Evolutionary conservation across 78 protist genomes (phyloP), one percentile per base, ranked within the genome.

Genomic region (Chrysochromulina tobinii): DNA sequence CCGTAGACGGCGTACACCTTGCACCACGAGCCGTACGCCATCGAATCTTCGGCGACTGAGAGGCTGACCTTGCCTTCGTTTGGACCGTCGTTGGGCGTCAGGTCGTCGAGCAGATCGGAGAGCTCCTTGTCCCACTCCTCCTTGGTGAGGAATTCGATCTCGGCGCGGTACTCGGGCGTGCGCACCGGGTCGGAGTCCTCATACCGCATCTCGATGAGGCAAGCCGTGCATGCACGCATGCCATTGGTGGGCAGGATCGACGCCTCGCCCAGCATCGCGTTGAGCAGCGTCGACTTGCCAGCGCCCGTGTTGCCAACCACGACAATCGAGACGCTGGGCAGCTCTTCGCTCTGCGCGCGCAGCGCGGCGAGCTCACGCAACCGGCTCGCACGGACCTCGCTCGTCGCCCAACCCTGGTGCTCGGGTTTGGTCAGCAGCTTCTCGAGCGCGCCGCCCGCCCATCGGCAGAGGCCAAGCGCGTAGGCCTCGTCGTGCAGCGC

Each of bases 241-340:
- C 90, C 90, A 18, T 68, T 66, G 55, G 83, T 68, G 25, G 90
- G 90, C 27, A 87, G 81, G 3, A 68, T 25, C 3, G 1, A 3
- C 8, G 83, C 25, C 64, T 87, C 90, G 27, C 27, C 67, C 53
- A 87, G 11, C n/a, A 87, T 64, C 48, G 90, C 81, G 23, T 87
- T 87, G 64, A 87, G 61, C 50, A 87, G 64, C 5, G 90, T 68
- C 14, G 55, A 25, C 64, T 87, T 87, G 53, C 90, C 90, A 3
- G 90, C 90, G 48, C 90, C 90, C 8, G 90, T 87, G 53, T 87
- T 73, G 61, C 90, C 90, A 17, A 87, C 77, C 25, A 59, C 38
- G 20, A 87, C 90, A 27, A 87, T 14, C 38, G 90, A 68, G 61
- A 57, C n/a, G 0, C 38, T 5, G 23, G 90, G 90, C 17, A 61